These are phyloP conservation scores for Penicillium griseofulvum DNA, from an alignment of 2,329 filamentous ascomycete species.

Conservation along the genomic window DNA sequence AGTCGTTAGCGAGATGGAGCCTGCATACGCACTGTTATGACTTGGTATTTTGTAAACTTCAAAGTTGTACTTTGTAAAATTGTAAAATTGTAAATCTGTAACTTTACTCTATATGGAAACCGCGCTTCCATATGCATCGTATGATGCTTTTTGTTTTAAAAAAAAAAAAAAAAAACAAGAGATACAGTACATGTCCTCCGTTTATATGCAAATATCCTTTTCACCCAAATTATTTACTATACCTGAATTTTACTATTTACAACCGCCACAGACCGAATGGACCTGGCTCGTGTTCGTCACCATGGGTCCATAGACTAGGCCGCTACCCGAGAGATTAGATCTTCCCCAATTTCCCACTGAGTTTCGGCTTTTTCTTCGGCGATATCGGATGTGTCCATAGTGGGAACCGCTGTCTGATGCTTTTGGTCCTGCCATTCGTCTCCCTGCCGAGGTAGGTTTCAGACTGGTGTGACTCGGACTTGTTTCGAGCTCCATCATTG, in stretches of 20 bases:
- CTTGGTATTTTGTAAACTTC: not conserved
- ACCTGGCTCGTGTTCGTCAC: not conserved
- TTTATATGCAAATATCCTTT: too few species aligned
- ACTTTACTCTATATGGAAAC: not conserved
- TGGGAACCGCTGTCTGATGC: not conserved
- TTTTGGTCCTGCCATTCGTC: not conserved
- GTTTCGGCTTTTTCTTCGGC: not conserved
- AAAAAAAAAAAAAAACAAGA: too few species aligned
- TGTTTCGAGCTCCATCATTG: not conserved
- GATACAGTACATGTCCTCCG: too few species aligned
- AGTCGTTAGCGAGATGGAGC: conserved; percentile 5
- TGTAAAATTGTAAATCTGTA: not conserved
- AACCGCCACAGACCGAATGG: not conserved
- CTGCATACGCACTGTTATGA: not conserved
- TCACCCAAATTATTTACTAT: not conserved
- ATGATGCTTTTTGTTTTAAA: not conserved
- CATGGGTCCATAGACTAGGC: not conserved
- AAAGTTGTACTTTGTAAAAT: not conserved
- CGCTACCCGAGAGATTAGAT: conserved; percentile 8
- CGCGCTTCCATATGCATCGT: not conserved
- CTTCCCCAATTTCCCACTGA: not conserved
- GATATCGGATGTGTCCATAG: conserved; percentile 1
- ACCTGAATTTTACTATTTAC: not conserved
- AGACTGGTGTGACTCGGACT: not conserved
- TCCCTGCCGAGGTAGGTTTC: not conserved